Evolutionary conservation across 768 basidiomycete species (phyloP), one percentile per base, ranked within the genome.

Genomic region (Rhodotorula sphaerocarpa): DNA sequence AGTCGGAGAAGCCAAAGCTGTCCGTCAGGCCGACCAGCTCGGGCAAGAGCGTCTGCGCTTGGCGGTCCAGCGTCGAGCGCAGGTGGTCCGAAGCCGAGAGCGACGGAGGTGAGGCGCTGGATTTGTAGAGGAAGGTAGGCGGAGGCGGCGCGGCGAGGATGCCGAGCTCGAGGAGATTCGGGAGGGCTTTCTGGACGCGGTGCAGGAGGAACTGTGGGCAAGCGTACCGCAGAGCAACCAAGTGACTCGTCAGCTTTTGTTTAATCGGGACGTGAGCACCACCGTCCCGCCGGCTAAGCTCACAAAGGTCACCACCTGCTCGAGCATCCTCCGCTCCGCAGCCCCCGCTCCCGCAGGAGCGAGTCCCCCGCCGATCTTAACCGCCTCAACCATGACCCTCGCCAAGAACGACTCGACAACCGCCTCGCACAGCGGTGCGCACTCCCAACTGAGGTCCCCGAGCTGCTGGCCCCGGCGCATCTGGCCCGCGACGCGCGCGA

Each of bases 1-100:
- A 88, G 69, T 88, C 86, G 0, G 81, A 79, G 68, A 86, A 86
- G 1, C 82, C 84, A 71, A 88, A 87, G 5, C 84, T 82, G 71
- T 88, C 86, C 9, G 79, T 83, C 56, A 88, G 75, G 0, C 82
- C 84, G 56, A 88, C 81, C 9, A 80, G 80, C 61, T 88, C 79
- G 0, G 85, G 83, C 1, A 86, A 72, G 16, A 88, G 66, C 15
- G 5, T 2, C 28, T 50, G 39, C n/a, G 58, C 45, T 6, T 48
- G 21, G 5, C 3, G 2, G 41, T 52, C 47, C 16, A 63, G 25
- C 30, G 57, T 47, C 27, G 27, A 23, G 12, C 66, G 66, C 7
- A 67, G 58, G 5, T 31, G 20, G 5, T 63, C 61, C 57, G 63
- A 47, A 4, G 46, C 31, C 9, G 57, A 43, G 10, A 23, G 20